Conservation (phyloP, 176 grass and related monocot genomes). For the Puya raimondii region DNA sequence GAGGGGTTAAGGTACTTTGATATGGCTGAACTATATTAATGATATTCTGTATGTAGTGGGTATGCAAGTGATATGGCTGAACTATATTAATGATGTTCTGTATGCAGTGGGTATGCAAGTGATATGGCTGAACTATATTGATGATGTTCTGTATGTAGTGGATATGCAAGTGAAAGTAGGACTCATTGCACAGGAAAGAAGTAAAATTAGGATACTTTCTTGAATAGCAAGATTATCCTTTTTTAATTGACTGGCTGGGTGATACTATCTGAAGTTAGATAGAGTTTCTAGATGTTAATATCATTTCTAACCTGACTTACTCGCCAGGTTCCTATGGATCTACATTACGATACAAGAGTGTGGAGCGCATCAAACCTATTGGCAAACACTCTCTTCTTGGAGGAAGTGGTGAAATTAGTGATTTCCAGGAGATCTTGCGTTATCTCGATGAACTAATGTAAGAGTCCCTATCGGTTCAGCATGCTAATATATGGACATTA, state of each 20-base stretch:
- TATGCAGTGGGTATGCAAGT: neutral
- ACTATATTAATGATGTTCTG: neutral
- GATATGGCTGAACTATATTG: too few relatives aligned
- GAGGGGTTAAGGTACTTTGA: too few relatives aligned
- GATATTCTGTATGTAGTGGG: neutral
- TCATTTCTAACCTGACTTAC: constrained; percentile 15
- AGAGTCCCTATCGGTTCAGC: constrained; percentile 10
- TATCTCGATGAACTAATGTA: constrained; percentile 97
- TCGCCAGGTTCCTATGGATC: constrained; percentile 84
- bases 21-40: neutral
- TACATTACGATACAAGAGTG: constrained; percentile 93
- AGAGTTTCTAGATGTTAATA: neutral
- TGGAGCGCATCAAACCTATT: constrained; percentile 85
- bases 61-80: neutral
- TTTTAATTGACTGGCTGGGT: too few relatives aligned
- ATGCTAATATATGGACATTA: neutral
- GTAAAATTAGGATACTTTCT: neutral
- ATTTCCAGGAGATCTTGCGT: constrained; percentile 96
- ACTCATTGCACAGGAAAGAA: neutral
- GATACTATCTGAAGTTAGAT: too few relatives aligned
- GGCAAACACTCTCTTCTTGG: constrained; percentile 94
- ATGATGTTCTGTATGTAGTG: neutral
- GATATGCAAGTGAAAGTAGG: neutral
- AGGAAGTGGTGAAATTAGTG: constrained; percentile 89
- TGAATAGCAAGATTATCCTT: too few relatives aligned